Conservation (phyloP, 2,329 filamentous ascomycete species). For the Cordyceps pruinosa region DNA sequence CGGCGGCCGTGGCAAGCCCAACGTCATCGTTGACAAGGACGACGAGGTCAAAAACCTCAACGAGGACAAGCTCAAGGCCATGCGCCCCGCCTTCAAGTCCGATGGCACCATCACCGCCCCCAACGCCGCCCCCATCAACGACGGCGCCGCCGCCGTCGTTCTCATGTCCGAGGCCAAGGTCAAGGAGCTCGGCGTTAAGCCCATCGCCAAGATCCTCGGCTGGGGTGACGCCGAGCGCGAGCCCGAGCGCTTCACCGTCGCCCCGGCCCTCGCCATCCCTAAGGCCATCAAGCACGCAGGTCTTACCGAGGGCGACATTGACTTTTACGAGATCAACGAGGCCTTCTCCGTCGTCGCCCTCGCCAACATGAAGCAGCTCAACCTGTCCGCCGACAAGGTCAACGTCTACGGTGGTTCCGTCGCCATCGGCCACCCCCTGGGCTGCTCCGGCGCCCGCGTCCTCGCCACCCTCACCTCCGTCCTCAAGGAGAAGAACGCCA, state of each 20-base stretch:
- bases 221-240: slow-evolving; percentile 93
- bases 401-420: slow-evolving; percentile 95
- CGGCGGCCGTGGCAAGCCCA: slow-evolving; percentile 84
- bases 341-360: slow-evolving; percentile 95
- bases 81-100: slow-evolving; percentile 76
- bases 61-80: slow-evolving; percentile 71
- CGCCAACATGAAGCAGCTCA: slow-evolving; percentile 90
- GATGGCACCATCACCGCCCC: slow-evolving; percentile 90
- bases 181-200: slow-evolving; percentile 84
- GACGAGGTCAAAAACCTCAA: slow-evolving; percentile 96
- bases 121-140: slow-evolving; percentile 93
- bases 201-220: slow-evolving; percentile 91
- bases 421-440: slow-evolving; percentile 90
- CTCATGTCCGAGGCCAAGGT: slow-evolving; percentile 92
- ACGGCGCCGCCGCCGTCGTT: slow-evolving; percentile 86
- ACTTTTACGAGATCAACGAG: slow-evolving; percentile 99
- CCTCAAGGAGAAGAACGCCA: slow-evolving; percentile 81
- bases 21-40: slow-evolving; percentile 71
- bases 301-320: slow-evolving; percentile 67
- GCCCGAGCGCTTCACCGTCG: slow-evolving; percentile 92
- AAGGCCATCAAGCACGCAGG: slow-evolving; percentile 96
- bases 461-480: slow-evolving; percentile 85
- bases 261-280: slow-evolving; percentile 87
- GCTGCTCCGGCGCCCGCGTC: slow-evolving; percentile 89
- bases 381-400: slow-evolving; percentile 74